Evolutionary conservation across 2,329 filamentous ascomycete species (phyloP).

Genomic region (Aspergillus arachidicola): DNA sequence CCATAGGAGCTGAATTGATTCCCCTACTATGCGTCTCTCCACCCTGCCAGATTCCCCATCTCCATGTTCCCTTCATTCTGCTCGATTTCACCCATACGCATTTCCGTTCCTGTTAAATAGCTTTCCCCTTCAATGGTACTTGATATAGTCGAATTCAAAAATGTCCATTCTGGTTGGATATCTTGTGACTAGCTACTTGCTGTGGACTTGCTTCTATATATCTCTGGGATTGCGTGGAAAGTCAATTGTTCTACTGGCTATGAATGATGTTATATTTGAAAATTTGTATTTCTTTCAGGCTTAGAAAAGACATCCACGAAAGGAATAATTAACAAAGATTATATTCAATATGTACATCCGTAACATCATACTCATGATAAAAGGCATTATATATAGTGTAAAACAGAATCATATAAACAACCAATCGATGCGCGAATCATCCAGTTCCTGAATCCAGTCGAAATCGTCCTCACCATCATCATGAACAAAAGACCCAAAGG

Average conservation of each 20-base stretch:
- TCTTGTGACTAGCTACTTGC: not conserved
- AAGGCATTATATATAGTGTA: constrained; percentile 5
- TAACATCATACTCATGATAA: constrained; percentile 4
- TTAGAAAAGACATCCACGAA: not conserved
- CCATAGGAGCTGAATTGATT: constrained; percentile 17
- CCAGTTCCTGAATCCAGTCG: constrained; percentile 45
- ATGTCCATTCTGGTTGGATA: not conserved
- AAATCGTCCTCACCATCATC: constrained; percentile 33
- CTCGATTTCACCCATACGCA: constrained; percentile 8
- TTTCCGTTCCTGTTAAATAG: constrained; percentile 18
- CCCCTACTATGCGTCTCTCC: constrained; percentile 7
- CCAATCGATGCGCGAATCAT: constrained; percentile 44
- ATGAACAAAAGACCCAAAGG: constrained; percentile 12
- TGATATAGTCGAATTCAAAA: constrained; percentile 6
- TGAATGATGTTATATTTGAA: not conserved
- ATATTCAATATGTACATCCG: not conserved
- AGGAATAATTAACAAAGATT: not conserved
- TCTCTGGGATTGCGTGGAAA: not conserved
- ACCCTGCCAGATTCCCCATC: constrained; percentile 1
- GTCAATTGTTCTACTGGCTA: not conserved
- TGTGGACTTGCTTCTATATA: not conserved
- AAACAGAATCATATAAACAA: constrained; percentile 38
- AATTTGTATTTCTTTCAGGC: not conserved
- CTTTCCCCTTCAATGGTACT: constrained; percentile 1
- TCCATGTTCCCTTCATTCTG: not conserved